A percentile compares a stretch with the other conserved stretches of the same genome.
phyloP scores from a whole-genome alignment of 2,329 filamentous ascomycete species.

The Hortaea sp. region DNA sequence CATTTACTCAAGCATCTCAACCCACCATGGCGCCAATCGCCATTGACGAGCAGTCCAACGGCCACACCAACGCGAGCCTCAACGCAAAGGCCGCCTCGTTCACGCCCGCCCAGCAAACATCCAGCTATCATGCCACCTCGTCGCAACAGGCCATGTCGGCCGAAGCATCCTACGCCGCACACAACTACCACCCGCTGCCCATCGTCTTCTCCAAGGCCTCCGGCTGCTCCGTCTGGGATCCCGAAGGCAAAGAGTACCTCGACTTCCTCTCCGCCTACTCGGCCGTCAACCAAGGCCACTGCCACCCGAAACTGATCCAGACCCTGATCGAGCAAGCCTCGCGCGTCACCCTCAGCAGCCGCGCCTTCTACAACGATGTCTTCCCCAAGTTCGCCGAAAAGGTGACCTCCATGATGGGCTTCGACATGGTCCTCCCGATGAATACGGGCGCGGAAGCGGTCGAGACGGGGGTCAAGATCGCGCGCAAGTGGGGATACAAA shows the following conservation, averaged over 20 bases:
- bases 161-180: conserved; percentile 79
- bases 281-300: conserved; percentile 96
- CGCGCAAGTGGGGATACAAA: conserved; percentile 96
- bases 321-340: conserved; percentile 81
- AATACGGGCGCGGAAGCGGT: conserved; percentile 95
- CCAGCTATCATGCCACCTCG: conserved; percentile 63
- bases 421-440: conserved; percentile 97
- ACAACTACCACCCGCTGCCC: conserved; percentile 97
- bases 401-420: conserved; percentile 78
- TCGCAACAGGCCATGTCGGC: conserved; percentile 68
- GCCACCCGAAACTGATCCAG: conserved; percentile 90
- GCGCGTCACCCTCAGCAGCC: conserved; percentile 80
- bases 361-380: conserved; percentile 97
- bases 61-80: conserved; percentile 18
- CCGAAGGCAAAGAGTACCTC: conserved; percentile 80
- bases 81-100: conserved; percentile 34
- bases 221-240: conserved; percentile 90
- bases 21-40: conserved; percentile 28
- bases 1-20: not conserved
- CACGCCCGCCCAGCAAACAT: conserved; percentile 29
- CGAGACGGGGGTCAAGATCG: conserved; percentile 92
- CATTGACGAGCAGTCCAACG: conserved; percentile 15
- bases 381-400: conserved; percentile 94
- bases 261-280: conserved; percentile 98
- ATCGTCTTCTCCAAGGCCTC: conserved; percentile 82